Evolutionary conservation across 2,329 filamentous ascomycete genomes (phyloP).

Genomic region (Calcarisporium arbuscula): DNA sequence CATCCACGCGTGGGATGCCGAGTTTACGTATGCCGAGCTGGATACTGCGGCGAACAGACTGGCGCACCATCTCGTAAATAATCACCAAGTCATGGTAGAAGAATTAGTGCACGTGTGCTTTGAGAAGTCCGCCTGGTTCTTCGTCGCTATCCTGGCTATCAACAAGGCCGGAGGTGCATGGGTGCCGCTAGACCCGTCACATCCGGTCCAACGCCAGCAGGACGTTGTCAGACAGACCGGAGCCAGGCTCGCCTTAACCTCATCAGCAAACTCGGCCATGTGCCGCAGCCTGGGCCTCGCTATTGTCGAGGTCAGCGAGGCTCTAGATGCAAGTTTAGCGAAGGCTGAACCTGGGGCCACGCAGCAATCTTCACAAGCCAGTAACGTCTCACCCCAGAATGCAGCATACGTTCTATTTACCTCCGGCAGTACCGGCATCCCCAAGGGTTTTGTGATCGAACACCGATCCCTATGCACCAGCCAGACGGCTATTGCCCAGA

Average conservation of each 20-base stretch:
- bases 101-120: constrained; percentile 20
- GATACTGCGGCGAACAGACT: constrained; percentile 6
- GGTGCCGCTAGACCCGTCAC: constrained; percentile 12
- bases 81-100: constrained; percentile 1
- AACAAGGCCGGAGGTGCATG: constrained; percentile 13
- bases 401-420: constrained; percentile 12
- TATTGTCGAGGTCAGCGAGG: constrained; percentile 8
- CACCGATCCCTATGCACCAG: constrained; percentile 9
- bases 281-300: constrained; percentile 11
- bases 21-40: constrained; percentile 6
- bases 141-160: constrained; percentile 14
- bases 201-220: constrained; percentile 9
- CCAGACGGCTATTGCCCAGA: constrained; percentile 4
- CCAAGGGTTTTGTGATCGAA: constrained; percentile 12
- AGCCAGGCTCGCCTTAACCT: constrained; percentile 7
- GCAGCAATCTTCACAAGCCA: too few relatives aligned
- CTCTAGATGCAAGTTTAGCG: constrained; percentile 1
- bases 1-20: constrained; percentile 10
- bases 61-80: constrained; percentile 6
- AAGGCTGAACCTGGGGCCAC: not conserved
- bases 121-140: constrained; percentile 19
- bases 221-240: constrained; percentile 10
- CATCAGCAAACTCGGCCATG: constrained; percentile 11
- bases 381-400: constrained; percentile 6
- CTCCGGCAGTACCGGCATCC: constrained; percentile 11